phyloP scores from a whole-genome alignment of 1,139 yeast species.

The Torulaspora pretoriensis region DNA sequence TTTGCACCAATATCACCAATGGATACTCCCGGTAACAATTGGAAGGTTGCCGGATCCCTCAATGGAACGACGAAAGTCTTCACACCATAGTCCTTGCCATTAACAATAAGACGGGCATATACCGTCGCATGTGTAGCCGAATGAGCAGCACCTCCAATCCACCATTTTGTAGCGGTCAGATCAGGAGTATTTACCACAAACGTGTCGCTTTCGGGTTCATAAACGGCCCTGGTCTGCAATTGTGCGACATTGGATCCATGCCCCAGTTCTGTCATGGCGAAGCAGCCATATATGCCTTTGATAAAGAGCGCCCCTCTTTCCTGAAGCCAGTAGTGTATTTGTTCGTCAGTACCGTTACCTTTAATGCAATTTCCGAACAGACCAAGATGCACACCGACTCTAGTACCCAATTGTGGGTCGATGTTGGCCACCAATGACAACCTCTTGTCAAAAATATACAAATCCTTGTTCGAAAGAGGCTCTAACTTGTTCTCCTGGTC shows the following conservation, averaged over 20 bases:
- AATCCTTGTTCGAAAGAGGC: conserved; percentile 30
- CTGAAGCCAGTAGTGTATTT: conserved; percentile 63
- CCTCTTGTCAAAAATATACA: conserved; percentile 42
- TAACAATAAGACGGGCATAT: conserved; percentile 76
- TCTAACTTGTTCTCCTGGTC: conserved; percentile 16
- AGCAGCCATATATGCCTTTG: conserved; percentile 78
- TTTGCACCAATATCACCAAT: conserved; percentile 91
- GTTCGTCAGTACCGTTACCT: conserved; percentile 67
- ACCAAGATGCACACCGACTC: conserved; percentile 68
- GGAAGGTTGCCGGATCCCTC: conserved; percentile 63
- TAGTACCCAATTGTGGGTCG: conserved; percentile 62
- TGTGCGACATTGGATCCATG: conserved; percentile 95
- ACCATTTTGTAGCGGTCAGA: conserved; percentile 91
- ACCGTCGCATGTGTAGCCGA: conserved; percentile 80
- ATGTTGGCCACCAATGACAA: conserved; percentile 42
- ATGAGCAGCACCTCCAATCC: conserved; percentile 98
- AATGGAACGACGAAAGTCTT: conserved; percentile 87
- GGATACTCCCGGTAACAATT: conserved; percentile 70
- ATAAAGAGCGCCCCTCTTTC: conserved; percentile 65
- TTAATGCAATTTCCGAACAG: conserved; percentile 63
- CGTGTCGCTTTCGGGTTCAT: conserved; percentile 58
- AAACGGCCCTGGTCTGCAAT: conserved; percentile 86
- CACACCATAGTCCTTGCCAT: conserved; percentile 84
- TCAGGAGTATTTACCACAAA: conserved; percentile 83
- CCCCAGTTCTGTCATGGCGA: conserved; percentile 91